Base-by-base conservation (phyloP, 257 asterid genomes). In the Solanum sitiens region DNA sequence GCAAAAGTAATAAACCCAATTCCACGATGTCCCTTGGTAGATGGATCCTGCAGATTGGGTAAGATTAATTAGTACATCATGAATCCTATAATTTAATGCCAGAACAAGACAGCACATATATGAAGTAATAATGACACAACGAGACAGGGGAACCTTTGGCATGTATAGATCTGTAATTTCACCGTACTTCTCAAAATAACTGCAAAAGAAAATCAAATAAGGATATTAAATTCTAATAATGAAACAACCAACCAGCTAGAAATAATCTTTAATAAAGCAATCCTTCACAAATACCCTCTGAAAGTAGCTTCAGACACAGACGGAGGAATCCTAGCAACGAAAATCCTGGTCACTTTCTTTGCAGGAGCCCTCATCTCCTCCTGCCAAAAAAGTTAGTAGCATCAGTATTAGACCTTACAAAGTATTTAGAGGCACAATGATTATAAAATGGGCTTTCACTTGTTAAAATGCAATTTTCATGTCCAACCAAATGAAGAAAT, bases 311-410 rank as follows among this genome's bases (percentile, higher is more conserved):
- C 98, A 70, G 99, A 92, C 67, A 94, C 99, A 25, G 98, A 92
- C 63, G 96, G 95, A 44, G 96, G 92, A 88, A 96, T 95, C 91
- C 99, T 94, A 27, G 99, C 99, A 32, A 97, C 99, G 87, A 97
- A 97, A 91, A 97, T 94, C 94, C 99, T 90, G 87, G 98, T 92
- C 85, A 93, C 98, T 92, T 97, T 97, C 94, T 95, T 95, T 27
- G 99, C 92, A 77, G 99, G 93, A 85, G 94, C 91, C 91, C 97
- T 97, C 99, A 97, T 95, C 91, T 95, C 99, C 95, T 97, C 99
- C 99, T 96, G 90, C 83, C 42, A 50, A 50, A 82, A 50, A 40
- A 82, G 32, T 3, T 50, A 11, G 70, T 4, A 32, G 45, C 20
- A 18, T 32, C 32, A 32, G 12, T 50, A 82, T 47, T 47, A 79